Evolutionary conservation across 2,329 filamentous ascomycete species (phyloP), one percentile per base, ranked within the genome.

Genomic region (Neopestalotiopsis rosae): DNA sequence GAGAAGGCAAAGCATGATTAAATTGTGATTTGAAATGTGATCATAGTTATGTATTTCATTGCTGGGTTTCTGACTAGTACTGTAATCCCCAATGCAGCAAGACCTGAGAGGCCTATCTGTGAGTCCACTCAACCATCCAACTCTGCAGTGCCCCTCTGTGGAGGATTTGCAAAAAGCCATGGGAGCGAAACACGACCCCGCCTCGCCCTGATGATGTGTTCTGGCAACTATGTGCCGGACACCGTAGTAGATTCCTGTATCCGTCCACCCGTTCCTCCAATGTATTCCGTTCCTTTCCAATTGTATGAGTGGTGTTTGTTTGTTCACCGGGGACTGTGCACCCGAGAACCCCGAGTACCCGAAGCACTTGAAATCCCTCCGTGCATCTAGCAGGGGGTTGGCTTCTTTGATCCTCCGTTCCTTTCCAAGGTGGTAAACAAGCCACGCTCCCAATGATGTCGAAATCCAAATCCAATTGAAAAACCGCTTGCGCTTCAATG

Each of bases 161-260:
- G 45, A 52, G 45, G 45, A 52, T 20, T 52, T 52, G n/a, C 45
- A 52, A 20, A 71, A 69, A 67, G 71, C 74, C 72, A 77, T 61
- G 75, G 76, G 75, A 76, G 76, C 76, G 74, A 73, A 74, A 64
- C 56, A 70, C n/a, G 66, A 62, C 68, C 71, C 73, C 70, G 66
- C 71, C 63, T 68, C 59, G 38, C 64, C 63, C 68, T 56, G 34
- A 52, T 65, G 68, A 68, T 69, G n/a, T 64, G 40, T 12, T n/a
- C 42, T 24, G 49, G 52, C 64, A 14, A 69, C 68, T 67, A 65
- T 69, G 73, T 76, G 71, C 75, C 76, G 70, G 65, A 72, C 74
- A 74, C 71, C 73, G 75, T 74, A 76, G 73, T 66, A 28, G 65
- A 59, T 71, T 38, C 34, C 34, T 38, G 34, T 28, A 28, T 38